Conservation (phyloP, 2,329 filamentous ascomycete genomes). For the Diatrype stigma region DNA sequence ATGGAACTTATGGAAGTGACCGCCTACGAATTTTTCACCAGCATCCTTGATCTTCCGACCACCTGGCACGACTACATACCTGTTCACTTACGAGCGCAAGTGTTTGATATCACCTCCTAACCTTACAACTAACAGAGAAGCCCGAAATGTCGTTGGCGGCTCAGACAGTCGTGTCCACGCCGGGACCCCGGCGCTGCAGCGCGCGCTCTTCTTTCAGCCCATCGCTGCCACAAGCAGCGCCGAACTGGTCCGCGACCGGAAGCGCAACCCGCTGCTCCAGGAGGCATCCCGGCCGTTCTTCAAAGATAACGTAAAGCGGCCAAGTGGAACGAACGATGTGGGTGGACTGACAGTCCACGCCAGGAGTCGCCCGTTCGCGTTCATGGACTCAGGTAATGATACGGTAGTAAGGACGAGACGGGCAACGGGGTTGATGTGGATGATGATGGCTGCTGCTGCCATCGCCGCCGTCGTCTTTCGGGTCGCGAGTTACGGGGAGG, state of each 20-base stretch:
- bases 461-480: slow-evolving; percentile 41
- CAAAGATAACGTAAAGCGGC: background rate
- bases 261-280: slow-evolving; percentile 1
- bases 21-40: too few relatives aligned
- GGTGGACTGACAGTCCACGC: too few relatives aligned
- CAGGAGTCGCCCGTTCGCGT: background rate
- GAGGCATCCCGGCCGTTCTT: slow-evolving; percentile 1
- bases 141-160: background rate
- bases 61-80: too few relatives aligned
- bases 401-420: too few relatives aligned
- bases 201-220: slow-evolving; percentile 1
- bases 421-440: background rate
- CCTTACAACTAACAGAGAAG: too few relatives aligned
- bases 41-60: too few relatives aligned
- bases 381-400: background rate
- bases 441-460: background rate
- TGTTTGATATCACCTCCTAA: too few relatives aligned
- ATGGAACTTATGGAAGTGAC: too few relatives aligned
- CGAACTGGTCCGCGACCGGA: background rate
- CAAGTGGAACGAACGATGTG: too few relatives aligned
- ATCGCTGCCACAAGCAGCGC: background rate
- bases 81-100: too few relatives aligned
- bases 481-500: slow-evolving; percentile 51
- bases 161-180: background rate
- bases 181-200: background rate